phyloP scores from a whole-genome alignment of 208 protist species.

The Wallacemonas sp. region DNA sequence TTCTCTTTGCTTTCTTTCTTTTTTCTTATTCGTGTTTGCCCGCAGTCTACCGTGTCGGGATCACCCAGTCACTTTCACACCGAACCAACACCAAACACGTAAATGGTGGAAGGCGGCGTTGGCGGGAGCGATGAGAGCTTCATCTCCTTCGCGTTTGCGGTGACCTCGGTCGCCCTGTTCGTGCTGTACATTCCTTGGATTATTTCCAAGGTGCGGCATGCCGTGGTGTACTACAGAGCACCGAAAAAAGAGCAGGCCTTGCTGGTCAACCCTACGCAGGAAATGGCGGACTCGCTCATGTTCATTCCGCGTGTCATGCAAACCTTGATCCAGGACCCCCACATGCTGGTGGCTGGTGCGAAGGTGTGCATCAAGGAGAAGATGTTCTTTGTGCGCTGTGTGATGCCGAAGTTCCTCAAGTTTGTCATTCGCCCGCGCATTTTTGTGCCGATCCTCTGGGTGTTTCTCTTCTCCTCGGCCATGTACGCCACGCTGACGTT shows the following conservation, averaged over 20 bases:
- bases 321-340: slow-evolving; percentile 43
- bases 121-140: slow-evolving; percentile 88
- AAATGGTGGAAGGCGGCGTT: slow-evolving; percentile 61
- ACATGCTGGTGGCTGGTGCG: slow-evolving; percentile 55
- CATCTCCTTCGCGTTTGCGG: slow-evolving; percentile 87
- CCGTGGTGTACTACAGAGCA: slow-evolving; percentile 62
- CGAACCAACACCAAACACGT: no score
- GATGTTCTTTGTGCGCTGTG: slow-evolving; percentile 78
- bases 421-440: slow-evolving; percentile 86
- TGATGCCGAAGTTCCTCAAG: slow-evolving; percentile 85
- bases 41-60: no score
- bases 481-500: slow-evolving; percentile 91
- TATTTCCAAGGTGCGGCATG: slow-evolving; percentile 51
- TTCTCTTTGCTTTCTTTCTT: slow-evolving; percentile 12
- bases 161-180: slow-evolving; percentile 82
- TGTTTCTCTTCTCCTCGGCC: slow-evolving; percentile 83
- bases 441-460: slow-evolving; percentile 77
- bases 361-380: slow-evolving; percentile 75
- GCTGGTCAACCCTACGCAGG: slow-evolving; percentile 56
- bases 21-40: no score
- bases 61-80: no score
- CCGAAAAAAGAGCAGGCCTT: slow-evolving; percentile 48
- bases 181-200: slow-evolving; percentile 90
- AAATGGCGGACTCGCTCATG: slow-evolving; percentile 62
- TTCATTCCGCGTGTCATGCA: slow-evolving; percentile 64